Percentiles rank a stretch among this genome's conserved stretches.
phyloP scores from a whole-genome alignment of 2,329 filamentous ascomycete genomes.

The Apiospora aurea region DNA sequence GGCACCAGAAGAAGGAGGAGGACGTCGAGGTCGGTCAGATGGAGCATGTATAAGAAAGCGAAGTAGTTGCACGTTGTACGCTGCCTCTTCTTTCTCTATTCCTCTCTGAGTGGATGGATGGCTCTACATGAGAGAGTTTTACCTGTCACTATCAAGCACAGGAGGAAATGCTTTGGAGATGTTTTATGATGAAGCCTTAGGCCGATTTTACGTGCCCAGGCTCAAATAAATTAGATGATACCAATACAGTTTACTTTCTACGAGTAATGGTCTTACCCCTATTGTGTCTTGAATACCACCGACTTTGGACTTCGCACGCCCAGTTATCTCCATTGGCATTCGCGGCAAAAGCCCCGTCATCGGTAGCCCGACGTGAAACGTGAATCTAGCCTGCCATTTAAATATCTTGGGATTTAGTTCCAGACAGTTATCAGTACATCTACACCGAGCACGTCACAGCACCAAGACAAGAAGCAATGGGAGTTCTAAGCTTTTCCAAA shows the following conservation, averaged over 20 bases:
- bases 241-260: conserved; percentile 9
- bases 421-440: background rate
- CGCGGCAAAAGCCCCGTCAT: too few species aligned
- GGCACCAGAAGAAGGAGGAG: conserved; percentile 18
- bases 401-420: background rate
- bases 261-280: background rate
- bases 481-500: conserved; percentile 6
- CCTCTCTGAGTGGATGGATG: too few species aligned
- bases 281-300: too few species aligned
- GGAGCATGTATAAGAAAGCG: background rate
- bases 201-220: background rate
- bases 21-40: background rate
- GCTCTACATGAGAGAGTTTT: too few species aligned
- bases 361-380: too few species aligned
- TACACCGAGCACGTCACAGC: background rate
- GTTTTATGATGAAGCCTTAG: background rate
- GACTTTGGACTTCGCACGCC: too few species aligned
- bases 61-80: background rate
- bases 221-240: background rate
- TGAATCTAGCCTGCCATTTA: too few species aligned
- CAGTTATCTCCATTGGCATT: too few species aligned
- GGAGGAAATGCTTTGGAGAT: background rate
- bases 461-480: background rate
- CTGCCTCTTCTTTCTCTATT: background rate
- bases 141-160: background rate